Conservation (phyloP, 139 green algal genomes). For the Dunaliella primolecta region DNA sequence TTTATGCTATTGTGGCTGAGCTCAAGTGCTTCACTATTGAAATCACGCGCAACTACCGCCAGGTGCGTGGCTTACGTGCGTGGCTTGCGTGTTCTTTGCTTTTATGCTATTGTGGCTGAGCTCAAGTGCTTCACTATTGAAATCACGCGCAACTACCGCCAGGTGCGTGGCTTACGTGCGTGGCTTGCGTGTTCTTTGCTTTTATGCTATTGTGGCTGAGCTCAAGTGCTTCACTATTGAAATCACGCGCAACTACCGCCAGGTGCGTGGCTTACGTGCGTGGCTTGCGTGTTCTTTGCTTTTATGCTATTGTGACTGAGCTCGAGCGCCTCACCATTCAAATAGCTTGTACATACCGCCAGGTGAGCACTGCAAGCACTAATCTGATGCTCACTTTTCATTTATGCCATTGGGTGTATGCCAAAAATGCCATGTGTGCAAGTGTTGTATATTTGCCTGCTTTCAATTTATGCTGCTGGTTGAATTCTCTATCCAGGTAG, state of each 20-base stretch:
- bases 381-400: too few relatives aligned
- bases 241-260: constrained; percentile 74
- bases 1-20: constrained; percentile 18
- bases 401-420: too few relatives aligned
- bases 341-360: background rate
- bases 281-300: background rate
- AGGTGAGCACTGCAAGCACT: background rate
- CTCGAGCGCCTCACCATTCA: background rate
- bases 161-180: too few relatives aligned
- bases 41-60: background rate
- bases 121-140: constrained; percentile 79
- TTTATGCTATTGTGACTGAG: constrained; percentile 20
- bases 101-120: constrained; percentile 75
- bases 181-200: too few relatives aligned
- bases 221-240: constrained; percentile 79
- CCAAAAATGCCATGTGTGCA: too few relatives aligned
- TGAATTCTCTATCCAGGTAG: too few relatives aligned
- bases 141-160: constrained; percentile 74
- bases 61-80: too few relatives aligned
- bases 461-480: too few relatives aligned
- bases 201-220: constrained; percentile 75
- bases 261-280: too few relatives aligned
- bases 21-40: constrained; percentile 3
- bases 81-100: background rate
- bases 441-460: too few relatives aligned